Evolutionary conservation across 2,329 filamentous ascomycete species (phyloP).

Genomic region (Pseudogymnoascus sp.): DNA sequence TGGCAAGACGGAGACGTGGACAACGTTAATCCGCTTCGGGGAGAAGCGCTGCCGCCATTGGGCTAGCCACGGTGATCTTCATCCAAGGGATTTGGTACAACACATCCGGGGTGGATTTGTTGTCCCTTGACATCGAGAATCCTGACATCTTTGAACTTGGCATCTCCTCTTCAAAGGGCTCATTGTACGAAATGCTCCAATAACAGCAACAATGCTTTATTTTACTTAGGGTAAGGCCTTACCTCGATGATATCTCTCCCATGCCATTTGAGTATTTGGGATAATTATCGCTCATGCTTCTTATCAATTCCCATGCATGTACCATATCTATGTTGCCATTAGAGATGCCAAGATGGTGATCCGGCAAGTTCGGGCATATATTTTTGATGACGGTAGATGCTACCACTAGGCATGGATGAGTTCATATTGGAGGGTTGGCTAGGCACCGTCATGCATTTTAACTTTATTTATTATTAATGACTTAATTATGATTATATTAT

Average conservation of each 20-base stretch:
- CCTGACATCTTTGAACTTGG: background rate
- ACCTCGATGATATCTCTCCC: background rate
- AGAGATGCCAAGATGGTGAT: constrained; percentile 2
- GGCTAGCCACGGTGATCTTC: background rate
- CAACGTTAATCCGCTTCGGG: background rate
- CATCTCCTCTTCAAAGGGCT: background rate
- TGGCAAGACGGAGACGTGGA: background rate
- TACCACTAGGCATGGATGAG: background rate
- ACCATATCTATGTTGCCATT: background rate
- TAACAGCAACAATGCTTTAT: background rate
- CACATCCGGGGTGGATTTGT: background rate
- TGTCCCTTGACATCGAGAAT: background rate
- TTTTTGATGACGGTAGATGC: background rate
- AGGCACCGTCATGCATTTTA: constrained; percentile 3
- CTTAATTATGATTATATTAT: constrained; percentile 1
- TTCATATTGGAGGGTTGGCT: background rate
- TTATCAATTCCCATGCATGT: background rate
- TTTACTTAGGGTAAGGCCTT: background rate
- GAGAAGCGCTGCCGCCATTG: background rate
- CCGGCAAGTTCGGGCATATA: constrained; percentile 3
- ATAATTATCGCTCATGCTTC: background rate
- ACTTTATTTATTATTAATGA: constrained; percentile 2
- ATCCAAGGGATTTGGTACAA: background rate
- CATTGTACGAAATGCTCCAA: background rate
- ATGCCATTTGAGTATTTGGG: too few relatives aligned